Percentiles rank a stretch among this genome's conserved stretches.
Conservation (phyloP, 2,329 filamentous ascomycete genomes). For the Cryphonectria carpinicola region DNA sequence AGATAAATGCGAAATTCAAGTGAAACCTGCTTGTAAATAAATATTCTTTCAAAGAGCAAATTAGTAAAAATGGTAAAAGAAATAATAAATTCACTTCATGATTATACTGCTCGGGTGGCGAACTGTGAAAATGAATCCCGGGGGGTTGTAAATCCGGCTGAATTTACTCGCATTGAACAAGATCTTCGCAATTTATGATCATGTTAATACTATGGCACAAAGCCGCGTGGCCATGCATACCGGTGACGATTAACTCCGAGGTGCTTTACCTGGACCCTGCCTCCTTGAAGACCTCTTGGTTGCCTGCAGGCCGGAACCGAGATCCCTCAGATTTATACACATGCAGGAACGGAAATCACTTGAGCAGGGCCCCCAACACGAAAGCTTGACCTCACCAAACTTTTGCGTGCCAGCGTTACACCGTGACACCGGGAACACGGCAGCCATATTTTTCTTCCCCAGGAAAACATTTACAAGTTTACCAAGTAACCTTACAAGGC, state of each 20-base stretch:
- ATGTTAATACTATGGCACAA: background rate
- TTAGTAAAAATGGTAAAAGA: no score
- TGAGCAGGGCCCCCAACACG: background rate
- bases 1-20: no score
- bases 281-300: background rate
- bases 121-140: no score
- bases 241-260: background rate
- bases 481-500: background rate
- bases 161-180: background rate
- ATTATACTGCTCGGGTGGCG: no score
- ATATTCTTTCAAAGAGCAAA: no score
- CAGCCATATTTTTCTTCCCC: background rate
- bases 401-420: background rate
- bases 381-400: background rate
- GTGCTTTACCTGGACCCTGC: background rate
- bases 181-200: no score
- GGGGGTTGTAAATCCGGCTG: background rate
- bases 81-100: no score
- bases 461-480: background rate
- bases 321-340: background rate
- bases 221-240: background rate
- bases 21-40: no score
- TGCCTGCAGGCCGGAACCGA: background rate
- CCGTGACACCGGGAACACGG: background rate
- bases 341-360: slow-evolving; percentile 9